These are phyloP conservation scores for Botryosphaeria agaves DNA, from an alignment of 2,329 filamentous ascomycete genomes.

Conservation along the genomic window DNA sequence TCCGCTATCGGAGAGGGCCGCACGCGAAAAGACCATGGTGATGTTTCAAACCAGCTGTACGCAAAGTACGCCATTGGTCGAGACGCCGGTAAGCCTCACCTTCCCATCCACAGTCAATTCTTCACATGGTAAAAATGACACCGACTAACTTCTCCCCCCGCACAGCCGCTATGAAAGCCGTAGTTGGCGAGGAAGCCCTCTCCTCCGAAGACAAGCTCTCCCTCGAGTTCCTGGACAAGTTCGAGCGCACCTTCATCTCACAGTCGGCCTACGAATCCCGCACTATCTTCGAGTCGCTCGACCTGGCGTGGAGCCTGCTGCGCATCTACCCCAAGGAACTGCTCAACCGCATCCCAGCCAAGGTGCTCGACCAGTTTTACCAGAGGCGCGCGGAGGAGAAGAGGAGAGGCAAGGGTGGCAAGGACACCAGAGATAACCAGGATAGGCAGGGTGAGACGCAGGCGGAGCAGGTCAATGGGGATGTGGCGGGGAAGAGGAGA, in stretches of 20 bases:
- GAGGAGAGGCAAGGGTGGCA: constrained; percentile 20
- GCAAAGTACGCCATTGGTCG: constrained; percentile 99
- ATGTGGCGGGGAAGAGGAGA: constrained; percentile 10
- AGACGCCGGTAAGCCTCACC: constrained; percentile 45
- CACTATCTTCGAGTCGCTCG: constrained; percentile 81
- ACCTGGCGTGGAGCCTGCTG: constrained; percentile 89
- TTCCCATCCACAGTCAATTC: too few species aligned
- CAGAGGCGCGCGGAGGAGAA: constrained; percentile 19
- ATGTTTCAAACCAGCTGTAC: constrained; percentile 98
- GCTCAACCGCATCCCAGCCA: constrained; percentile 60
- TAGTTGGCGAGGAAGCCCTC: constrained; percentile 94
- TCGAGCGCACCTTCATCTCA: constrained; percentile 85
- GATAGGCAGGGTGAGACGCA: constrained; percentile 11
- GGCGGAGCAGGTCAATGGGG: constrained; percentile 1
- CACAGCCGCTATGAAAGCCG: constrained; percentile 91
- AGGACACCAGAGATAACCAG: constrained; percentile 27
- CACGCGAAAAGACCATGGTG: constrained; percentile 91
- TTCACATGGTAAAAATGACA: not conserved
- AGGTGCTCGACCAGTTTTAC: constrained; percentile 35
- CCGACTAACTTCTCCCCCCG: constrained; percentile 16
- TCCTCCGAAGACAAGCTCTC: constrained; percentile 95
- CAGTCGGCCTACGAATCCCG: constrained; percentile 88
- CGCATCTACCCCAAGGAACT: constrained; percentile 97
- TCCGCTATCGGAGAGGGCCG: constrained; percentile 96
- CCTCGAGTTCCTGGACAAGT: constrained; percentile 95